These are phyloP conservation scores for Cladosporium sp. DNA, from an alignment of 2,329 filamentous ascomycete species.

Conservation along the genomic window DNA sequence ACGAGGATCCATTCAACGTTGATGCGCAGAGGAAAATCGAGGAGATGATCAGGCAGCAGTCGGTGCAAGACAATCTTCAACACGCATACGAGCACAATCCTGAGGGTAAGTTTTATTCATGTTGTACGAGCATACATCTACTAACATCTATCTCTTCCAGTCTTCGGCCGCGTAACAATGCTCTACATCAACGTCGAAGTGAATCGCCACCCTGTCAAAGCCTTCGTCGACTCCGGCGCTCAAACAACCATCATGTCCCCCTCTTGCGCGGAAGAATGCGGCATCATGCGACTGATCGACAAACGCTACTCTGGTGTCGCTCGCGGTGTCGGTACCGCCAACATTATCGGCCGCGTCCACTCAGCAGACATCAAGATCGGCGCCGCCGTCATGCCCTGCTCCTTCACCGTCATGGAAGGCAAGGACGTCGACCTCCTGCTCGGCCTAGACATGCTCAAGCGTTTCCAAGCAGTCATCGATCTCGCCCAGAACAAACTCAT, in stretches of 20 bases:
- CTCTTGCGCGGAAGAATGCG: slow-evolving; percentile 81
- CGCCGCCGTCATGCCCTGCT: slow-evolving; percentile 79
- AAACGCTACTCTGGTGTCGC: slow-evolving; percentile 88
- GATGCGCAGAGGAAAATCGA: slow-evolving; percentile 90
- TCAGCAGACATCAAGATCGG: slow-evolving; percentile 94
- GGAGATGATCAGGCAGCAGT: slow-evolving; percentile 93
- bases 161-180: slow-evolving; percentile 92
- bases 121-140: not conserved
- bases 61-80: slow-evolving; percentile 91
- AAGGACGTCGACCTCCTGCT: slow-evolving; percentile 92
- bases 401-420: slow-evolving; percentile 99
- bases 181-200: slow-evolving; percentile 95
- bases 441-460: slow-evolving; percentile 93
- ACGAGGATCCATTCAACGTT: slow-evolving; percentile 89
- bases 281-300: slow-evolving; percentile 95
- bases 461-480: slow-evolving; percentile 91
- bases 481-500: slow-evolving; percentile 77
- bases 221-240: slow-evolving; percentile 93
- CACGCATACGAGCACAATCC: slow-evolving; percentile 97
- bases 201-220: slow-evolving; percentile 87
- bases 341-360: slow-evolving; percentile 91
- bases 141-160: slow-evolving; percentile 42
- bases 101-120: slow-evolving; percentile 63
- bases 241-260: slow-evolving; percentile 99
- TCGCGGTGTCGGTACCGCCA: slow-evolving; percentile 87